Base-by-base conservation (phyloP, 2,329 filamentous ascomycete species). In the Colletotrichum costaricense region DNA sequence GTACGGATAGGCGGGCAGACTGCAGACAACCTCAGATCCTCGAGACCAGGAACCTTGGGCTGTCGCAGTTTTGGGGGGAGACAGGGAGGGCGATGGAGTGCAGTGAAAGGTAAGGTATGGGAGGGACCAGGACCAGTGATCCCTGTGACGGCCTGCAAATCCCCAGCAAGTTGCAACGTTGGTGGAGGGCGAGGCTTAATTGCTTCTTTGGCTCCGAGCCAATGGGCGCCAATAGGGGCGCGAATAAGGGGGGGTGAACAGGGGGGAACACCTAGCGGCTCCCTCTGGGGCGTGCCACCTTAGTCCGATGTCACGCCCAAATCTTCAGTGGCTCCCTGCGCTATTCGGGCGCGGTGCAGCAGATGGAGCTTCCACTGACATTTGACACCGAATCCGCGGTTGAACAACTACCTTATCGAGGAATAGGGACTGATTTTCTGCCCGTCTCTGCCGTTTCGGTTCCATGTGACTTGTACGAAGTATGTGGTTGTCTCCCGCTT, bases 151-250 rank as follows among this genome's bases (percentile, higher is more conserved):
- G 55, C 38, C 52, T 71, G 67, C 67, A 73, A 65, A n/a, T 65
- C 67, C 59, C 56, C 52, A 71, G 56, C 62, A 65, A 66, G 67
- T 73, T 56, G 62, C 71, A 66, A 28, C 56, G 60, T 58, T 57
- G 22, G 67, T 73, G 71, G 71, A 71, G 56, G 67, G 33, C 38
- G 49, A 71, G 67, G 71, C 71, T 73, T 73, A 73, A 73, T 66
- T 73, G 67, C 71, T 62, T 64, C 38, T 73, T 71, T 66, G 67
- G 35, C 56, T 70, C 71, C 71, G 60, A 52, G 71, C 71, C 71
- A 73, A 73, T 73, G 38, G 67, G 62, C 67, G 62, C 46, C 55
- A 49, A 52, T 28, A 26, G 35, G 24, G 35, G 33, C 26, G 30
- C 55, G 24, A 60, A 73, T 73, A 73, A 67, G 71, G 71, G 69